Percentiles rank a stretch among this genome's conserved stretches.
Conservation (phyloP, 768 basidiomycete genomes). For the Cystobasidium tubakii region DNA sequence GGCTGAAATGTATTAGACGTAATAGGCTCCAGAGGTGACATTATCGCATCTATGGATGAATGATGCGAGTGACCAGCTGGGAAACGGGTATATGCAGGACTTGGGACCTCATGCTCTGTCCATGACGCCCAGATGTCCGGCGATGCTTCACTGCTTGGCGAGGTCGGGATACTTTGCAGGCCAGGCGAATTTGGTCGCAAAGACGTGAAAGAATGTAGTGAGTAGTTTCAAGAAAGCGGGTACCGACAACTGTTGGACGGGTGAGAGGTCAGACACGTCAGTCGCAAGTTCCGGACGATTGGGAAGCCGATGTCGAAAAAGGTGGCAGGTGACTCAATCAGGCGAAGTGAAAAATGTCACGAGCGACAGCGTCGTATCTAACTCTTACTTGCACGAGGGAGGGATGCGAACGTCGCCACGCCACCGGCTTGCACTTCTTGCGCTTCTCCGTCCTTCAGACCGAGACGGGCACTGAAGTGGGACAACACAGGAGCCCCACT, state of each 20-base stretch:
- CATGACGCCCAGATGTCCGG: no score
- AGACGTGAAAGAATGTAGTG: constrained; percentile 21
- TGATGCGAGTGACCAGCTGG: neutral
- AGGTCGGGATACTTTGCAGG: neutral
- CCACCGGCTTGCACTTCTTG: no score
- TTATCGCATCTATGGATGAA: neutral
- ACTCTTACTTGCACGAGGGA: no score
- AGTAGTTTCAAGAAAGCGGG: constrained; percentile 32
- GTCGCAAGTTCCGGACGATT: neutral
- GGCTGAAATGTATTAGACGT: neutral
- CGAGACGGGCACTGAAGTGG: no score
- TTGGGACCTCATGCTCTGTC: neutral
- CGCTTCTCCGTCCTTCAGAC: no score
- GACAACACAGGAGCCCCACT: no score
- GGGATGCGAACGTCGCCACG: no score
- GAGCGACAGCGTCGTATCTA: no score
- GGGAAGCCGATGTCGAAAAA: no score
- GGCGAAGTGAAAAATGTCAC: no score
- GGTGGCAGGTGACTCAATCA: no score
- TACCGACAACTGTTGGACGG: neutral
- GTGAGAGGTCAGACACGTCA: neutral
- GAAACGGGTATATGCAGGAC: neutral
- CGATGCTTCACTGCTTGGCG: neutral
- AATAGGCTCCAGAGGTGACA: neutral
- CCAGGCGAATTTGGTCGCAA: constrained; percentile 6